Evolutionary conservation across 2,329 filamentous ascomycete species (phyloP), one percentile per base, ranked within the genome.

Genomic region (Xylariomycetidae sp.): DNA sequence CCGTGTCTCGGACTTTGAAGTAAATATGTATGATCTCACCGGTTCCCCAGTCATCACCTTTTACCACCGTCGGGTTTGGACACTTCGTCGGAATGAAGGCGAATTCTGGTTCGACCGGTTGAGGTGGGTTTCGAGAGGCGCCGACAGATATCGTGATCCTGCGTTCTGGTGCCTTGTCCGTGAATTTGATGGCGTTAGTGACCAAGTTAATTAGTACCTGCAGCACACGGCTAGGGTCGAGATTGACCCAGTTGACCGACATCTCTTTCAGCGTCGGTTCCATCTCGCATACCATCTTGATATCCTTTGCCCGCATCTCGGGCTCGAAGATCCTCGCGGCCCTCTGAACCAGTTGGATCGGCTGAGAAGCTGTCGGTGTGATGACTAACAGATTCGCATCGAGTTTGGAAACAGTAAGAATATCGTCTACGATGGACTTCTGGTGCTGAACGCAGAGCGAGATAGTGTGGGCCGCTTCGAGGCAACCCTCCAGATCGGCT

Each of bases 121-220:
- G 70, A 0, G 78, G 74, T 15, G 57, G 57, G 0, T 67, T 69
- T 15, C 56, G 56, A 15, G 59, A 68, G 7, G 64, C 69, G 28
- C 67, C 67, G 29, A 78, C 56, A 19, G 56, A 59, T 3, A 77
- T 63, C 2, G 59, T 61, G 20, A 78, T 70, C 26, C 75, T 74
- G 6, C 79, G 72, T 10, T 66, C 73, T 12, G 69, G 67, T 13
- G 80, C 75, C 0, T 69, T 69, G 22, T 78, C 78, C 1, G 86
- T 90, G 51, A 89, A 90, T 49, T 90, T 90, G 56, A 90, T 80
- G 0, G 85, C 83, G 49, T 90, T 90, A 6, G 84, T 86, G 7
- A 85, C 74, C 2, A 90, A 69, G 48, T 90, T 90, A 54, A 90
- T 88, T 4, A 89, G 66, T 1, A 89, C 82, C 56, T 90, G 85